Evolutionary conservation across 1,139 yeast genomes (phyloP), one percentile per base, ranked within the genome.

Genomic region (Debaryomycetaceae sp.): DNA sequence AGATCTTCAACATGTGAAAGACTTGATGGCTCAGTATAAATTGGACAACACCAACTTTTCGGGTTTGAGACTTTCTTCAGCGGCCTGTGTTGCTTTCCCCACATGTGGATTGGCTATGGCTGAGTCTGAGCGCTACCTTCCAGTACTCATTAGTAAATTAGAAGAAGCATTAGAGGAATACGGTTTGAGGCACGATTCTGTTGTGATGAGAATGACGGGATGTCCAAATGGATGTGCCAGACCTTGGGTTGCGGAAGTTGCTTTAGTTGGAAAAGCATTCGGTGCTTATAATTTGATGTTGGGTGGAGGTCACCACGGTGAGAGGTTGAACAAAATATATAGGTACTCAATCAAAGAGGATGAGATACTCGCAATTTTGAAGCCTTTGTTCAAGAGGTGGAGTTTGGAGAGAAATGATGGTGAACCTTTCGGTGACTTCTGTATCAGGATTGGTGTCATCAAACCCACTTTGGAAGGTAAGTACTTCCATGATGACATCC

Each of bases 21-120:
- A 67, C 22, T 59, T 88, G 37, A 69, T 93, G 69, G 78, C 80
- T 40, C 69, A 86, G 62, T 87, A 86, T 69, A 87, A 86, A 66
- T 78, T 93, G 54, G 96, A 89, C 64, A 90, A 90, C 68, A 78
- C 91, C 44, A 80, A 84, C 52, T 87, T 85, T 66, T 83, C 95
- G 40, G 96, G 87, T 3, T 75, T 93, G 60, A 81, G 98, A 64
- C 76, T 89, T 52, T 85, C 96, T 6, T 89, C 97, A 7, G 93
- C 96, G 35, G 96, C 98, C 0, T 93, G 99, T 80, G 99, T 93
- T 48, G 97, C 97, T 1, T 85, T 93, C 81, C 99, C 99, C 55
- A 93, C 98, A 2, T 93, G 99, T 82, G 98, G 98, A 54, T 80
- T 91, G 61, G 98, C 98, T 20, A 90, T 93, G 97, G 98, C 99